Conservation (phyloP, 257 asterid genomes). For the Plantago elongata region DNA sequence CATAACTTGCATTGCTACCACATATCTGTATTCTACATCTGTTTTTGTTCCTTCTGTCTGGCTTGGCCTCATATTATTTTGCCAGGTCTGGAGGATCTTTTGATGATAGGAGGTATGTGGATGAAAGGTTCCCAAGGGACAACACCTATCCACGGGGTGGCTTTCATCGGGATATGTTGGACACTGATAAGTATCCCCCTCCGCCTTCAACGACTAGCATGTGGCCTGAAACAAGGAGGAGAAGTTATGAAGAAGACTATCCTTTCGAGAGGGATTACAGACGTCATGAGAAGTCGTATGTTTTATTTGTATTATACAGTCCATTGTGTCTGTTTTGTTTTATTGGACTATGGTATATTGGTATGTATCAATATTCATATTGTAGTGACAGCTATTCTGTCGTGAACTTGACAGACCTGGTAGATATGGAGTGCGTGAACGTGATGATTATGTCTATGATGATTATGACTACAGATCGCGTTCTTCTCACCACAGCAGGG, state of each 20-base stretch:
- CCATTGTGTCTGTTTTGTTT: conserved; percentile 27
- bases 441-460: conserved; percentile 73
- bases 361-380: conserved; percentile 25
- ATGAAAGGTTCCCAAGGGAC: conserved; percentile 87
- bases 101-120: conserved; percentile 87
- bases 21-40: conserved; percentile 6
- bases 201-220: conserved; percentile 58
- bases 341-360: conserved; percentile 22
- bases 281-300: conserved; percentile 74
- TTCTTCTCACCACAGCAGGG: conserved; percentile 57
- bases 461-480: conserved; percentile 80
- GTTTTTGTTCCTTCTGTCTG: conserved; percentile 25
- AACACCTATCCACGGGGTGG: conserved; percentile 62
- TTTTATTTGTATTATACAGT: conserved; percentile 41
- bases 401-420: conserved; percentile 64
- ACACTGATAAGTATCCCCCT: conserved; percentile 75
- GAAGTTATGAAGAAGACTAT: conserved; percentile 78
- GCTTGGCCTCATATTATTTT: conserved; percentile 35
- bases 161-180: conserved; percentile 69
- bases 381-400: conserved; percentile 35
- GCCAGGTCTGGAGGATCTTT: conserved; percentile 85
- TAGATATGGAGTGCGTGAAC: conserved; percentile 77
- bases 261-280: conserved; percentile 74
- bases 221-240: conserved; percentile 86
- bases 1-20: neutral